Evolutionary conservation across 2,329 filamentous ascomycete species (phyloP).

Genomic region (Xylariales sp.): DNA sequence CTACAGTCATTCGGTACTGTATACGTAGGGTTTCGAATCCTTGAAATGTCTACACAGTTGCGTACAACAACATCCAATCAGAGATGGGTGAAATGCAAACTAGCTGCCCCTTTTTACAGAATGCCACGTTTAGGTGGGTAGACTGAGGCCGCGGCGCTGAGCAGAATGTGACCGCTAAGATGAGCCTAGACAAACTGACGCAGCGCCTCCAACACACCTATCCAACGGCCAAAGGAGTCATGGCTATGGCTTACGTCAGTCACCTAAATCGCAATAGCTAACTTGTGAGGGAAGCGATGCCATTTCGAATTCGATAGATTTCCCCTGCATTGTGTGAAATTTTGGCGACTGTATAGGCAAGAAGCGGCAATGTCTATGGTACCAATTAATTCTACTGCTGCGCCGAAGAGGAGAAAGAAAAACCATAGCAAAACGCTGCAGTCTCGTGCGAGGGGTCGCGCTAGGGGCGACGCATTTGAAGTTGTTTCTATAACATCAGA

Average conservation of each 20-base stretch:
- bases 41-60: constrained; percentile 7
- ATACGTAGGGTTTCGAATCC: neutral
- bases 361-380: neutral
- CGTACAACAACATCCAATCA: constrained; percentile 14
- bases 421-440: constrained; percentile 1
- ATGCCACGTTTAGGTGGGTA: too few species aligned
- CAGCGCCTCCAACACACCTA: too few species aligned
- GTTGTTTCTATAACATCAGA: neutral
- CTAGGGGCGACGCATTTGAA: neutral
- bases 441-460: neutral
- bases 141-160: too few species aligned
- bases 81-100: neutral
- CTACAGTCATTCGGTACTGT: neutral
- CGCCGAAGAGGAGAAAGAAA: constrained; percentile 10
- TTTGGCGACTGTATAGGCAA: neutral
- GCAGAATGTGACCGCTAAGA: too few species aligned
- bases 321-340: neutral
- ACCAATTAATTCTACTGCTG: neutral
- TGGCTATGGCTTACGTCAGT: too few species aligned
- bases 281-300: neutral
- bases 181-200: too few species aligned
- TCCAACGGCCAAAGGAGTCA: too few species aligned
- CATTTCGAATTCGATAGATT: neutral
- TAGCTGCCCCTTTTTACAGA: neutral
- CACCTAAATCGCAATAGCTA: too few species aligned